Evolutionary conservation across 768 basidiomycete species (phyloP).

Genomic region (Termitomyces sp.): DNA sequence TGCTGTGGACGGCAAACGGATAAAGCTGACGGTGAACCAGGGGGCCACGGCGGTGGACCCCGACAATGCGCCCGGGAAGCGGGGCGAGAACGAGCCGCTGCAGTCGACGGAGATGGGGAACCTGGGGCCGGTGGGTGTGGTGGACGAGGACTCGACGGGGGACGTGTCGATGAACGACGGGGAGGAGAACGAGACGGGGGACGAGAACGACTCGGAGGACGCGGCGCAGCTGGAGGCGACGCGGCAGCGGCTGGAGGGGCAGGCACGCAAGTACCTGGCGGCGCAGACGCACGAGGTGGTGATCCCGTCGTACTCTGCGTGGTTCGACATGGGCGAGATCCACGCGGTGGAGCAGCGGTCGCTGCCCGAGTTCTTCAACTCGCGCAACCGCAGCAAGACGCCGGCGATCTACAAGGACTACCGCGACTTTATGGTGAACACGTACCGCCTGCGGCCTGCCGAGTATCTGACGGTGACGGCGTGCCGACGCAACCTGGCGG

Average conservation of each 20-base stretch:
- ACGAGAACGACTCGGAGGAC: conserved; percentile 84
- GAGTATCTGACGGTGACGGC: conserved; percentile 98
- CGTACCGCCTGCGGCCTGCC: conserved; percentile 86
- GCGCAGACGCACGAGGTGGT: conserved; percentile 97
- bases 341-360: conserved; percentile 89
- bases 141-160: conserved; percentile 64
- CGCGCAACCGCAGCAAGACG: conserved; percentile 90
- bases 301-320: conserved; percentile 94
- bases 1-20: conserved; percentile 49
- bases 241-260: conserved; percentile 74
- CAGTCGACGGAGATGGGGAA: conserved; percentile 76
- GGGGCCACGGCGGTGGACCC: conserved; percentile 76
- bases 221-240: conserved; percentile 79
- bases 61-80: conserved; percentile 77
- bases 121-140: conserved; percentile 41
- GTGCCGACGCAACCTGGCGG: conserved; percentile 91
- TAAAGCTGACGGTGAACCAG: conserved; percentile 53
- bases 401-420: conserved; percentile 99
- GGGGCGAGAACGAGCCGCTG: conserved; percentile 83
- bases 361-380: conserved; percentile 97
- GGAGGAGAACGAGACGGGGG: conserved; percentile 71
- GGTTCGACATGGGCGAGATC: conserved; percentile 96
- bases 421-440: conserved; percentile 99
- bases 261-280: conserved; percentile 90
- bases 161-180: conserved; percentile 82